Conservation (phyloP, 2,329 filamentous ascomycete genomes). For the Juglanconis sp. region DNA sequence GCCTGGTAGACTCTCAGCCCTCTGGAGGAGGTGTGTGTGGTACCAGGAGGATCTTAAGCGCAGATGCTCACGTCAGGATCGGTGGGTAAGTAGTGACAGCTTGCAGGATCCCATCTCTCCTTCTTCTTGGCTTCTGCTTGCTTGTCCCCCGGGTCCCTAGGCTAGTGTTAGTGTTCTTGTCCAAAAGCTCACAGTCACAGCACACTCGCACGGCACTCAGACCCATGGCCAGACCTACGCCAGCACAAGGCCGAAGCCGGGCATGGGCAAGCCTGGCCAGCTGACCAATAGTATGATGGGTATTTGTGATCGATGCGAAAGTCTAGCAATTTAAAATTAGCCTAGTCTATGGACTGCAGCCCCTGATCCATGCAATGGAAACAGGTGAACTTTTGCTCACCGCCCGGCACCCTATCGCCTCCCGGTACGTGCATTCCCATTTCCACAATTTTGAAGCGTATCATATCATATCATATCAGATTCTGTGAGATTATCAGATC, state of each 20-base stretch:
- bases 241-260: not conserved
- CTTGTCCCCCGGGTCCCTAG: not conserved
- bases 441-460: not conserved
- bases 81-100: no score
- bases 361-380: not conserved
- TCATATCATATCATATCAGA: not conserved
- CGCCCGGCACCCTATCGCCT: not conserved
- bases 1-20: not conserved
- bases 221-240: not conserved
- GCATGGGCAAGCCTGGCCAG: not conserved
- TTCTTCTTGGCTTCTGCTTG: not conserved
- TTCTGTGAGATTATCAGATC: slow-evolving; percentile 5
- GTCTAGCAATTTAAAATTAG: not conserved
- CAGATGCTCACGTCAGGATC: no score
- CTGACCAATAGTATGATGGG: not conserved
- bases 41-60: not conserved
- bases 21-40: not conserved
- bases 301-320: not conserved
- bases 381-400: not conserved
- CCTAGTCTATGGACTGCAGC: not conserved
- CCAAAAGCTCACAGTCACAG: no score
- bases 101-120: no score
- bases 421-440: not conserved
- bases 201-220: no score
- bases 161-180: not conserved